Conservation (phyloP, 2,329 filamentous ascomycete species). For the Pseudogymnoascus sp. region DNA sequence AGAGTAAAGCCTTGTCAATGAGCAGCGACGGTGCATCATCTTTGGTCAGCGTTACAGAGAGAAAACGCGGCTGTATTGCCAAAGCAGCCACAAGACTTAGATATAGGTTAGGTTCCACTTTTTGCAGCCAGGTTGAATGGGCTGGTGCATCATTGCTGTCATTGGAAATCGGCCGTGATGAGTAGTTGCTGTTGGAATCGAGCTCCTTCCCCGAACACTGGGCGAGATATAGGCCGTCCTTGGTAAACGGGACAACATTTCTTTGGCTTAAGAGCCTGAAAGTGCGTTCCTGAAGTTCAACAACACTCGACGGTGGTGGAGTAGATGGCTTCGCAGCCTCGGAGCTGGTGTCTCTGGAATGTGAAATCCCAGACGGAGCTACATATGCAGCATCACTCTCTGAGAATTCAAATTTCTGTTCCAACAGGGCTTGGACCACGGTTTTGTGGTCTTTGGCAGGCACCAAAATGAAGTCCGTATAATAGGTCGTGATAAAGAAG, state of each 20-base stretch:
- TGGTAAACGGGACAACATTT: conserved; percentile 66
- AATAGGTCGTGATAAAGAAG: conserved; percentile 98
- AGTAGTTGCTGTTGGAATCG: conserved; percentile 27
- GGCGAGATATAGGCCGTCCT: conserved; percentile 62
- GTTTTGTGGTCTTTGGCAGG: conserved; percentile 66
- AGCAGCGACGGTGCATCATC: conserved; percentile 69
- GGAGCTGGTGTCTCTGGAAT: conserved; percentile 36
- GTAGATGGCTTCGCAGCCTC: conserved; percentile 49
- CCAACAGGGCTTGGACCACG: conserved; percentile 70
- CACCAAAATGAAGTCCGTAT: conserved; percentile 93
- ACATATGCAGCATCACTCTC: conserved; percentile 63
- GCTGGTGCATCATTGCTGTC: conserved; percentile 24
- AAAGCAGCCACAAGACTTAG: conserved; percentile 56
- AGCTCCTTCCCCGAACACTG: conserved; percentile 66
- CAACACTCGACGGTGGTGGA: conserved; percentile 69
- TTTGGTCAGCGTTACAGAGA: conserved; percentile 66
- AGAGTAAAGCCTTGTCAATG: conserved; percentile 61
- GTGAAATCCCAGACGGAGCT: conserved; percentile 36
- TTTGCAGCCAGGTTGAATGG: conserved; percentile 47
- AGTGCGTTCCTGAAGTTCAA: conserved; percentile 74
- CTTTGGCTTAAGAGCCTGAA: conserved; percentile 77
- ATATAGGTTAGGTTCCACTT: conserved; percentile 58
- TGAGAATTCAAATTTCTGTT: conserved; percentile 78
- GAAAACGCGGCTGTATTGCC: conserved; percentile 58
- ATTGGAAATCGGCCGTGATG: conserved; percentile 32